These are phyloP conservation scores for Sphaerulina musiva DNA, from an alignment of 2,329 filamentous ascomycete species.

Conservation along the genomic window DNA sequence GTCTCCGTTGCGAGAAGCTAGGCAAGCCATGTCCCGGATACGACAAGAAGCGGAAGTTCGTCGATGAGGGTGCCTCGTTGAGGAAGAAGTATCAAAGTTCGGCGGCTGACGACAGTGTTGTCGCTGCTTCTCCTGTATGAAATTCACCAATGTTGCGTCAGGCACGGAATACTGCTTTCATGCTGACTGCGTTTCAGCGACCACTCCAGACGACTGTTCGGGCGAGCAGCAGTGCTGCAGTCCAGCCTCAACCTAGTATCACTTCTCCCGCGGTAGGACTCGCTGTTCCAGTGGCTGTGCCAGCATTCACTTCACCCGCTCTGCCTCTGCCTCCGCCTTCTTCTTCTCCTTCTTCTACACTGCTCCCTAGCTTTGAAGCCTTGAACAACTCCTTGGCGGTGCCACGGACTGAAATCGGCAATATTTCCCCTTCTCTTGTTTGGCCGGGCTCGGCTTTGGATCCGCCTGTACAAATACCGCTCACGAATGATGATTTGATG, in stretches of 20 bases:
- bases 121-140: constrained; percentile 2
- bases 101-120: constrained; percentile 10
- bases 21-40: constrained; percentile 34
- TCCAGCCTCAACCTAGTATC: background rate
- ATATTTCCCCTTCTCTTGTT: constrained; percentile 4
- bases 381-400: background rate
- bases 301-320: background rate
- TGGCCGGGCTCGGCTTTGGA: constrained; percentile 7
- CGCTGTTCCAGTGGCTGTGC: background rate
- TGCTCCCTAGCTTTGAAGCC: background rate
- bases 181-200: background rate
- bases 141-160: background rate
- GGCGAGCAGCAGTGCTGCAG: background rate
- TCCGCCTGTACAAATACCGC: constrained; percentile 14
- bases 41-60: constrained; percentile 34
- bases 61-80: constrained; percentile 31
- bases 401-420: background rate
- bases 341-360: background rate
- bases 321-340: background rate
- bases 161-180: background rate
- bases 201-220: background rate
- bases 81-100: constrained; percentile 29
- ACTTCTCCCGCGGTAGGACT: background rate
- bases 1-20: constrained; percentile 32
- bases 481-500: constrained; percentile 15